These are phyloP conservation scores for Lodderomyces orthopsilosis DNA, from an alignment of 1,139 yeast species.

Conservation along the genomic window DNA sequence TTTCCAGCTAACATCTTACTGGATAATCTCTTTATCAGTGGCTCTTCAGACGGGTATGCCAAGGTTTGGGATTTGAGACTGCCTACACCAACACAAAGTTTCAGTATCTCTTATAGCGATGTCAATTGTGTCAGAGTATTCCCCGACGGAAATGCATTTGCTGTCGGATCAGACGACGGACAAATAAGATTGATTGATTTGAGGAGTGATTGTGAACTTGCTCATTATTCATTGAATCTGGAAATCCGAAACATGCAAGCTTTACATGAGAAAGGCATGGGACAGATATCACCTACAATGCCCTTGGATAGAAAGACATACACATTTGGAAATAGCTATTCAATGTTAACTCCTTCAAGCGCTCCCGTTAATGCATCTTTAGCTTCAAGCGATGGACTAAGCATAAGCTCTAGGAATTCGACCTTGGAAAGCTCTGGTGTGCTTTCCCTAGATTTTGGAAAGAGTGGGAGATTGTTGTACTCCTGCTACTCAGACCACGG, in stretches of 20 bases:
- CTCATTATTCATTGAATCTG: conserved; percentile 42
- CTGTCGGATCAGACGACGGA: conserved; percentile 81
- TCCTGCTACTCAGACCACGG: conserved; percentile 76
- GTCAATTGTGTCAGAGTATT: conserved; percentile 64
- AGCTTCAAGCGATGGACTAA: conserved; percentile 6
- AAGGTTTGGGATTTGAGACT: conserved; percentile 70
- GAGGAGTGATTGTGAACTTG: conserved; percentile 71
- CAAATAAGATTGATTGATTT: conserved; percentile 69
- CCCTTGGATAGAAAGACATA: conserved; percentile 3
- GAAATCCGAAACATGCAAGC: conserved; percentile 8
- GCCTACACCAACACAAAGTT: conserved; percentile 55
- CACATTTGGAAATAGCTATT: neutral
- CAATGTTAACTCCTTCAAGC: conserved; percentile 2
- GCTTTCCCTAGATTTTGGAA: conserved; percentile 68
- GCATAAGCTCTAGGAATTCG: conserved; percentile 17
- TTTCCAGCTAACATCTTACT: conserved; percentile 21
- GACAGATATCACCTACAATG: conserved; percentile 4
- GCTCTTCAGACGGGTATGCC: conserved; percentile 74
- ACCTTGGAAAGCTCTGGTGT: conserved; percentile 61
- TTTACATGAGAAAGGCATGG: neutral
- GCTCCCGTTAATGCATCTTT: conserved; percentile 4
- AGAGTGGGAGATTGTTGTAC: conserved; percentile 72
- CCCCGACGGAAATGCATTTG: conserved; percentile 67
- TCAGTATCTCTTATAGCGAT: conserved; percentile 62
- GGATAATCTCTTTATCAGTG: conserved; percentile 53